These are phyloP conservation scores for Salicornia ramosissima DNA, from an alignment of 148 eudicot species.

Conservation along the genomic window DNA sequence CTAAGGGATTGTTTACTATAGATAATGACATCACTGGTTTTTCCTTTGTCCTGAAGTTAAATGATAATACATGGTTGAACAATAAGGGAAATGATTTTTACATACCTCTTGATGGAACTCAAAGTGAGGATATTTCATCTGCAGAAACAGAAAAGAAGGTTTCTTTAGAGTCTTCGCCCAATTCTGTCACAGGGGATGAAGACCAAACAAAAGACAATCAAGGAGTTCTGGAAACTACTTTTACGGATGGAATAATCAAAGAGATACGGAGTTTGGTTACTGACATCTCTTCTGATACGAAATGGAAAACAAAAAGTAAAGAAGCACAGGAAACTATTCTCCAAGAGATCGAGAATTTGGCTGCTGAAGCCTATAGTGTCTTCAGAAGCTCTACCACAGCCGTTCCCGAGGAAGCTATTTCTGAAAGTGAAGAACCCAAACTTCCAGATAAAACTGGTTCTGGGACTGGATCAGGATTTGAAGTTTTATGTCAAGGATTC, in stretches of 20 bases:
- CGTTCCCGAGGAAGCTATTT: constrained; percentile 37
- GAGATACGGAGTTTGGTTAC: constrained; percentile 68
- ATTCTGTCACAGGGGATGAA: constrained; percentile 19
- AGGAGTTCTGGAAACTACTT: constrained; percentile 38
- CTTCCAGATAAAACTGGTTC: constrained; percentile 41
- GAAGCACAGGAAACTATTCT: constrained; percentile 80
- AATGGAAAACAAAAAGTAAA: constrained; percentile 58
- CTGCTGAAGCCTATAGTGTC: constrained; percentile 94
- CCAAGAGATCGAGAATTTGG: constrained; percentile 92
- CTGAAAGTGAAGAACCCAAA: constrained; percentile 41
- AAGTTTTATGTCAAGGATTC: constrained; percentile 91
- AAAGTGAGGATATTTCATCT: constrained; percentile 18
- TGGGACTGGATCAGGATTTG: constrained; percentile 90
- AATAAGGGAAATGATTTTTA: constrained; percentile 71
- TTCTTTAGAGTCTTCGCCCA: constrained; percentile 11
- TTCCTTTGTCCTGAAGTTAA: constrained; percentile 69
- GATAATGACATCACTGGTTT: constrained; percentile 51
- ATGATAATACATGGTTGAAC: constrained; percentile 73
- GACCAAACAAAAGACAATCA: constrained; percentile 29
- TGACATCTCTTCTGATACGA: constrained; percentile 65
- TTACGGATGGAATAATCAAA: constrained; percentile 62
- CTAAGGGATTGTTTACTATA: constrained; percentile 50
- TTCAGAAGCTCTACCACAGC: constrained; percentile 62
- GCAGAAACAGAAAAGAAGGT: constrained; percentile 22
- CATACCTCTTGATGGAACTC: constrained; percentile 46